Base-by-base conservation (phyloP, 2,329 filamentous ascomycete species). In the Colletotrichum euphorbiae region DNA sequence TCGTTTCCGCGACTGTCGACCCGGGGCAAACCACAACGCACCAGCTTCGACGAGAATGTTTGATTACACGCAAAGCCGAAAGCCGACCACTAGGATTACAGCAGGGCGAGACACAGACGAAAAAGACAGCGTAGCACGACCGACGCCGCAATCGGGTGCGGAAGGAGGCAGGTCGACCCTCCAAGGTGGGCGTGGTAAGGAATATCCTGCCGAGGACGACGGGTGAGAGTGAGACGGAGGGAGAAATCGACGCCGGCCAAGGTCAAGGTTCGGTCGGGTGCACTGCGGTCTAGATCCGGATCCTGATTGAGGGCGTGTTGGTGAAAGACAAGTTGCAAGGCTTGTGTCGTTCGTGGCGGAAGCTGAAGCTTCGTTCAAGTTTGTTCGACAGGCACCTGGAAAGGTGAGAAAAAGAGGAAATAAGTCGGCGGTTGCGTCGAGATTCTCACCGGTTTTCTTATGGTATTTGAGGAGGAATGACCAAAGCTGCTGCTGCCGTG, bases 391-490 rank as follows among this genome's bases (percentile, higher is more conserved):
- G 40, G n/a, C 28, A 38, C n/a, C 33, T 54, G 45, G 36, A 31
- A 58, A 54, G 48, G 40, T 36, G 51, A 33, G 24, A 17, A 36
- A 67, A 56, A 57, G 56, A 69, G 56, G 40, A 55, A 52, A 42
- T 48, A 42, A 42, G 31, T 36, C 55, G 46, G 31, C 33, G 55
- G 36, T 56, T 55, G 17, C 65, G 55, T 43, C 12, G 28, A 50
- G 28, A 45, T 51, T 60, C 28, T n/a, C 60, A 59, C 48, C 31
- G 28, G 48, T 51, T 24, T 38, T 42, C 31, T 36, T 45, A 42
- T 59, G 65, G 58, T 69, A 51, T 67, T 67, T 67, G 63, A 67
- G 63, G 55, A 61, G 65, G 56, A 69, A 67, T 67, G 67, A 48
- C 57, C 55, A 51, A 31, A 43, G 55, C 61, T 68, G 31, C 61